Conservation (phyloP, 331 rosid species). For the Malus hybrid region DNA sequence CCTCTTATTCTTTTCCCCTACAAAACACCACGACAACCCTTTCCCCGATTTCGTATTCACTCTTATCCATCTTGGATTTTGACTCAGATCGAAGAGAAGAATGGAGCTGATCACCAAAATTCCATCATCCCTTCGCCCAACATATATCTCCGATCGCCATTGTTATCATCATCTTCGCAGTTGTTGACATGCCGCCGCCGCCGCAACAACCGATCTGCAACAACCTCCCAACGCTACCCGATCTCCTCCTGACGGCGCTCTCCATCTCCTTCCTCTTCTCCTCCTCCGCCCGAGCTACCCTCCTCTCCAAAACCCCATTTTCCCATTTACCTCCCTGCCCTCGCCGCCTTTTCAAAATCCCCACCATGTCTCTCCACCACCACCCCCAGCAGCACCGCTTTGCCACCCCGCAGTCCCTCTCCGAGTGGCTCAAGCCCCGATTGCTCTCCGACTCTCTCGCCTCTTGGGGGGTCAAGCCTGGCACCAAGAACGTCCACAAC, state of each 20-base stretch:
- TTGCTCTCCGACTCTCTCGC: conserved; percentile 80
- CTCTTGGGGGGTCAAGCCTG: conserved; percentile 86
- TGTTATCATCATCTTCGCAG: not conserved
- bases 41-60: not conserved
- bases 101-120: not conserved
- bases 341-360: conserved; percentile 50
- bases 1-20: no score
- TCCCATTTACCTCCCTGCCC: conserved; percentile 38
- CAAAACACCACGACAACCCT: no score
- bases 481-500: conserved; percentile 88
- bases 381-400: conserved; percentile 19
- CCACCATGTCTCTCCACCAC: conserved; percentile 57
- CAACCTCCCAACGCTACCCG: conserved; percentile 38
- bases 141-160: not conserved
- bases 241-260: conserved; percentile 57
- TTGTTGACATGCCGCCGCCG: conserved; percentile 41
- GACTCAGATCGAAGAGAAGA: not conserved
- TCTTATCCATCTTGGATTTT: not conserved
- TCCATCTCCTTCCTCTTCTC: conserved; percentile 62
- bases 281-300: conserved; percentile 19
- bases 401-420: conserved; percentile 65
- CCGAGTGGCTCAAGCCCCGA: conserved; percentile 85
- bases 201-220: conserved; percentile 31
- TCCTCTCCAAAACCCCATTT: conserved; percentile 25
- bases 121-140: not conserved